Conservation (phyloP, 148 eudicot species). For the Gaultheria prostrata region DNA sequence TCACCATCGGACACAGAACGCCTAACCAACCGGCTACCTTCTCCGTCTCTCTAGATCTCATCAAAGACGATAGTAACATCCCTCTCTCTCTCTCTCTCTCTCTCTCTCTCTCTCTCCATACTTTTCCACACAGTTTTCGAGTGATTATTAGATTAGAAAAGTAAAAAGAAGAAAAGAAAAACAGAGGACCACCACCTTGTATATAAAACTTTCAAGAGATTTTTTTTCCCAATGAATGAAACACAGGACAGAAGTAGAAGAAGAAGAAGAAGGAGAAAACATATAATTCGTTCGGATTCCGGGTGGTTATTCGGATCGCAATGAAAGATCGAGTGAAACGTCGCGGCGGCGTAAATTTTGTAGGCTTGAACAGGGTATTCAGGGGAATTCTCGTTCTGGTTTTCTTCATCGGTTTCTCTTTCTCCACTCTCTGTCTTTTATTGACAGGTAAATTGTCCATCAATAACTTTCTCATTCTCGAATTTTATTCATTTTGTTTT, state of each 20-base stretch:
- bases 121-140: neutral
- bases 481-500: neutral
- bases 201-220: neutral
- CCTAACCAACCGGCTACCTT: neutral
- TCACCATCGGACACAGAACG: neutral
- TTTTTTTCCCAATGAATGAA: neutral
- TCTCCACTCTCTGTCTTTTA: conserved; percentile 25
- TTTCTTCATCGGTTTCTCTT: conserved; percentile 26
- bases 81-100: neutral
- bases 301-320: conserved; percentile 1
- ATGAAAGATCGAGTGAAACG: conserved; percentile 32
- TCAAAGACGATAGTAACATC: neutral
- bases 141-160: neutral
- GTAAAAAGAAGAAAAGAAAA: too few species aligned
- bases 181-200: neutral
- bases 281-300: neutral
- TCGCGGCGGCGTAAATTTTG: neutral
- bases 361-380: conserved; percentile 18
- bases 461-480: too few species aligned
- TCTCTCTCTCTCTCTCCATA: neutral
- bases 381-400: conserved; percentile 19
- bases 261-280: neutral
- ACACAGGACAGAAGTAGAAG: neutral
- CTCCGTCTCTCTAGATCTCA: neutral
- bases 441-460: conserved; percentile 21